Evolutionary conservation across 495 filamentous ascomycete species (phyloP).

Genomic region (Pseudevernia furfuracea): DNA sequence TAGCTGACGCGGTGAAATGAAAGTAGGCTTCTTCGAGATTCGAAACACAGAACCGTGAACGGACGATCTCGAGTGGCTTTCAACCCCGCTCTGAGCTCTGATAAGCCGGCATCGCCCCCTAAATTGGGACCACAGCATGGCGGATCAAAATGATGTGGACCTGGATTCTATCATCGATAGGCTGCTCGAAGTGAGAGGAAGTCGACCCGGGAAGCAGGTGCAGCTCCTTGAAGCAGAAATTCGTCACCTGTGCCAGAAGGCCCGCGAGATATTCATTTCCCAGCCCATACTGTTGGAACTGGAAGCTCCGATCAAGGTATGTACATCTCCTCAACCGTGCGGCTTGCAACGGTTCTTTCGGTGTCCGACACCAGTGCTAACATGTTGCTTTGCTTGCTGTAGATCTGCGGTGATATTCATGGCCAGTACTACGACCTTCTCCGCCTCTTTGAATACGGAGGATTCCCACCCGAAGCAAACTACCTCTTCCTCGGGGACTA

Average conservation of each 20-base stretch:
- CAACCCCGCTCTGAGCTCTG: constrained; percentile 5
- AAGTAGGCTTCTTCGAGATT: not conserved
- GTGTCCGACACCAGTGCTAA: not conserved
- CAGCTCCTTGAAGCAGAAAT: constrained; percentile 96
- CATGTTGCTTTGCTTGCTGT: not conserved
- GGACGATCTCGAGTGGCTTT: not conserved
- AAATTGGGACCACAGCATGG: constrained; percentile 55
- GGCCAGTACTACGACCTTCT: constrained; percentile 98
- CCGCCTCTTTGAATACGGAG: constrained; percentile 96
- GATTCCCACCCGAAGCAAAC: constrained; percentile 97
- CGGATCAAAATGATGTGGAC: constrained; percentile 95
- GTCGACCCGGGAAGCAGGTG: constrained; percentile 96
- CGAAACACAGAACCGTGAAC: not conserved
- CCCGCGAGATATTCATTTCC: constrained; percentile 98
- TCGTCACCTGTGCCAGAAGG: constrained; percentile 95
- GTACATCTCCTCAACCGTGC: constrained; percentile 21
- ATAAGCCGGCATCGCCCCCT: not conserved
- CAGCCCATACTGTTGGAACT: constrained; percentile 97
- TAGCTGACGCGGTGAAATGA: constrained; percentile 5
- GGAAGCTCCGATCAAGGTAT: constrained; percentile 97
- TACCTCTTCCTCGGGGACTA: constrained; percentile 99
- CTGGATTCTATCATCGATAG: constrained; percentile 98
- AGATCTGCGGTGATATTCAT: constrained; percentile 99
- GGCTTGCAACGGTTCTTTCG: not conserved
- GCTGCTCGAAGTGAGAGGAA: constrained; percentile 94